phyloP scores from a whole-genome alignment of 2,329 filamentous ascomycete genomes.

The Cladophialophora immunda region DNA sequence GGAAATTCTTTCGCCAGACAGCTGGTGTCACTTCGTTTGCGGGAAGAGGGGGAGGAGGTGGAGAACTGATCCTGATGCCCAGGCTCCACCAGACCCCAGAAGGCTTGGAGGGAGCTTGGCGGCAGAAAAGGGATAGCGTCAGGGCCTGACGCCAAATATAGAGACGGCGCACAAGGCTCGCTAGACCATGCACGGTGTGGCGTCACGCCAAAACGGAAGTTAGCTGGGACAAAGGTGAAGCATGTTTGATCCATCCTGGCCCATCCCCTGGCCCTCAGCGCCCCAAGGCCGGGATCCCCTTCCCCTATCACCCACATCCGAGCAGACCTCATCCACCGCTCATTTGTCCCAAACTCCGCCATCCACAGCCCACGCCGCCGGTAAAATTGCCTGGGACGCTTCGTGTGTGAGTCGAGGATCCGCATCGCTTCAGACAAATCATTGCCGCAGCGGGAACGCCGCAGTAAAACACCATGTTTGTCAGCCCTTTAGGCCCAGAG shows the following conservation, averaged over 20 bases:
- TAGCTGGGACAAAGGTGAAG: slow-evolving; percentile 24
- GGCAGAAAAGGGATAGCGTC: slow-evolving; percentile 23
- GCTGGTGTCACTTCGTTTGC: slow-evolving; percentile 28
- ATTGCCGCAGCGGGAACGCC: slow-evolving; percentile 14
- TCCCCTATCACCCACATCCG: slow-evolving; percentile 24
- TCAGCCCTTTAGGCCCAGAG: slow-evolving; percentile 10
- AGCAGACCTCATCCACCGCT: slow-evolving; percentile 22
- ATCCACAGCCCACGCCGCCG: slow-evolving; percentile 20
- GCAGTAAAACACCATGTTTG: slow-evolving; percentile 3
- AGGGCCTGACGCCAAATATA: slow-evolving; percentile 36
- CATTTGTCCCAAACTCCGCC: slow-evolving; percentile 38
- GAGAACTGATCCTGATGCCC: not conserved
- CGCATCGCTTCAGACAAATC: slow-evolving; percentile 25
- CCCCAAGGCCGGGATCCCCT: slow-evolving; percentile 13
- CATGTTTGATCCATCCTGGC: slow-evolving; percentile 33
- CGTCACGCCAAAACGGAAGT: slow-evolving; percentile 34
- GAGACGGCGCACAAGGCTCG: slow-evolving; percentile 14
- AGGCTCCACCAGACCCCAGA: slow-evolving; percentile 13
- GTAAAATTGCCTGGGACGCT: slow-evolving; percentile 29
- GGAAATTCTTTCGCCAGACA: slow-evolving; percentile 29
- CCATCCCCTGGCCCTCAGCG: slow-evolving; percentile 13
- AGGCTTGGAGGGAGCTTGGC: slow-evolving; percentile 22
- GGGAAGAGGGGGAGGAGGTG: slow-evolving; percentile 15
- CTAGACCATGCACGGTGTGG: slow-evolving; percentile 27
- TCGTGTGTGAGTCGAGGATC: slow-evolving; percentile 11